Evolutionary conservation across 352 stramenopile species (phyloP).

Genomic region (Pseudoperonospora humuli): DNA sequence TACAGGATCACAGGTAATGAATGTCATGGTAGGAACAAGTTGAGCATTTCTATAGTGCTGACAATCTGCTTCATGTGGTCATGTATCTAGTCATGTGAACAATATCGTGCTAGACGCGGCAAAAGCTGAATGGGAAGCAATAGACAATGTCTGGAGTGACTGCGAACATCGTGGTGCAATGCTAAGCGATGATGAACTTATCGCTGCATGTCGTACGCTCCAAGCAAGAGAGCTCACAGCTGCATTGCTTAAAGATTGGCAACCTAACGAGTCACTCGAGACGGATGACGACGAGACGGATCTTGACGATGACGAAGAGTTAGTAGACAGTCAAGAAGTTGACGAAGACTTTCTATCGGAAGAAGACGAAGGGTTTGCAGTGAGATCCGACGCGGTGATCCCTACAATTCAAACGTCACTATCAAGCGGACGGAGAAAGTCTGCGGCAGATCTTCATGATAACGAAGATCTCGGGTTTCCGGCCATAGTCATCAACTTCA

Average conservation of each 20-base stretch:
- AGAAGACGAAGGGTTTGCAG: conserved; percentile 28
- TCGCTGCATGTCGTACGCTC: conserved; percentile 24
- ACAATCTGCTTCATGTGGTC: background rate
- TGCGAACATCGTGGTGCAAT: conserved; percentile 21
- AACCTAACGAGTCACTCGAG: conserved; percentile 14
- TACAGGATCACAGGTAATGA: conserved; percentile 48
- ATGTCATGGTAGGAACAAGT: no score
- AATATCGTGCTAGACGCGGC: conserved; percentile 24
- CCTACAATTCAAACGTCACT: background rate
- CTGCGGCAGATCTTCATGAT: conserved; percentile 15
- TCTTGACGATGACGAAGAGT: conserved; percentile 34
- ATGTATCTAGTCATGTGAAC: conserved; percentile 19
- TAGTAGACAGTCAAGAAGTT: conserved; percentile 12
- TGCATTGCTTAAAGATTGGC: conserved; percentile 27
- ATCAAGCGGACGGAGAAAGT: conserved; percentile 8
- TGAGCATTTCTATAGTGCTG: background rate
- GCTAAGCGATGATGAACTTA: conserved; percentile 27
- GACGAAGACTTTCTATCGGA: conserved; percentile 29
- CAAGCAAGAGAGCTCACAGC: conserved; percentile 19
- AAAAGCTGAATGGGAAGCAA: conserved; percentile 10
- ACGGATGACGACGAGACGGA: conserved; percentile 22
- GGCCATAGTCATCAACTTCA: conserved; percentile 32
- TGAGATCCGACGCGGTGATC: conserved; percentile 10
- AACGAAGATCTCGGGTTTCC: conserved; percentile 33
- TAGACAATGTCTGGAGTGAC: conserved; percentile 10